phyloP scores from a whole-genome alignment of 176 grass and related monocot genomes.

The Triticum monococcum region DNA sequence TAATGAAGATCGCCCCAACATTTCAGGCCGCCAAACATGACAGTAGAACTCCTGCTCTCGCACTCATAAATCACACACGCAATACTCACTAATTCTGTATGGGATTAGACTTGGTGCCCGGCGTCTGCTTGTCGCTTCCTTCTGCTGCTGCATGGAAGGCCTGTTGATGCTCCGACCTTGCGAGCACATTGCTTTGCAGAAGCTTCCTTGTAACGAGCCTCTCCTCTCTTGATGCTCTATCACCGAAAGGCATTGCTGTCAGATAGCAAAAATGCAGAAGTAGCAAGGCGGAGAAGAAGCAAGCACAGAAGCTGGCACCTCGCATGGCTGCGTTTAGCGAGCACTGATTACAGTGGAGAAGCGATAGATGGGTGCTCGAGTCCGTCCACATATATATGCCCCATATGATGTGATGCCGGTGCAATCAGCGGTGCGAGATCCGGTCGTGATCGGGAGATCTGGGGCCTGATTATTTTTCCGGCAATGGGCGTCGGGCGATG shows the following conservation, averaged over 20 bases:
- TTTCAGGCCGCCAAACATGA: not conserved
- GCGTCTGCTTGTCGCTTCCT: slow-evolving; percentile 17
- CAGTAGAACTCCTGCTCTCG: not conserved
- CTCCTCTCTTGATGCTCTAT: not conserved
- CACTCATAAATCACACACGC: not conserved
- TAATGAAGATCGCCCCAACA: not conserved
- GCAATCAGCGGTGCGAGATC: slow-evolving; percentile 27
- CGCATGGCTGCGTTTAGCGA: slow-evolving; percentile 24
- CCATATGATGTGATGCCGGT: not conserved
- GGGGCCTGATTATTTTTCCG: not conserved
- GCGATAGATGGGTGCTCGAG: not conserved
- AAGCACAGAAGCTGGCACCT: slow-evolving; percentile 5
- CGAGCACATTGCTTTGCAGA: slow-evolving; percentile 1
- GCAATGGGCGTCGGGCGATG: not conserved
- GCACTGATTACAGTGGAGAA: not conserved
- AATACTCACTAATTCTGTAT: slow-evolving; percentile 39
- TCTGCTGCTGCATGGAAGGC: not conserved
- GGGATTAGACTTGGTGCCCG: slow-evolving; percentile 53
- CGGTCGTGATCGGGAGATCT: not conserved
- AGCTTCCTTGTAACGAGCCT: slow-evolving; percentile 28
- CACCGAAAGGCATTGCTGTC: not conserved
- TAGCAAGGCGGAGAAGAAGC: slow-evolving; percentile 26
- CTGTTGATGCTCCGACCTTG: not conserved
- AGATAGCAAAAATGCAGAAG: not conserved
- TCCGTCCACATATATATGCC: not conserved